These are phyloP conservation scores for Neurospora sp. DNA, from an alignment of 495 filamentous ascomycete genomes.

Conservation along the genomic window DNA sequence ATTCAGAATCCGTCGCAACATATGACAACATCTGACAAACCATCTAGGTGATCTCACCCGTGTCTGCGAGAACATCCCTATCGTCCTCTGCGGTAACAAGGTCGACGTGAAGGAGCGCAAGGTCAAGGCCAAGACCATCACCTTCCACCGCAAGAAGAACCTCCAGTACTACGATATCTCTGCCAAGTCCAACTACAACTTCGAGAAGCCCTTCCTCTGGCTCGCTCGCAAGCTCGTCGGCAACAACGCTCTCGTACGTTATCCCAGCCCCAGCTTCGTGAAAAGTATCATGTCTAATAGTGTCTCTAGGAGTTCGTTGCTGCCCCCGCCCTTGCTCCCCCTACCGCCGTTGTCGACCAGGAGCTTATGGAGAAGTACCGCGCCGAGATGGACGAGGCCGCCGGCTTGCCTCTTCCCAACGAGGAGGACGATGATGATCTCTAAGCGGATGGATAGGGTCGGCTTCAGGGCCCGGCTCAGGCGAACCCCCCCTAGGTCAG, in stretches of 20 bases:
- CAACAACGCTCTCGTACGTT: constrained; percentile 75
- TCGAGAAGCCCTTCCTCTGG: constrained; percentile 99
- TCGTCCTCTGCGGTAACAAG: constrained; percentile 98
- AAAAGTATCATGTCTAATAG: not conserved
- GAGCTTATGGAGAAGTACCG: constrained; percentile 70
- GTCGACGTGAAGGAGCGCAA: constrained; percentile 99
- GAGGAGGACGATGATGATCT: constrained; percentile 75
- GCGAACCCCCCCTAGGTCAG: constrained; percentile 2
- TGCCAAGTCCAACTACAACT: constrained; percentile 99
- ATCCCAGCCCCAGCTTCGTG: not conserved
- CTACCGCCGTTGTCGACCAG: constrained; percentile 79
- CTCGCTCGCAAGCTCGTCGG: constrained; percentile 96
- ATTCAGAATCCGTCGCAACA: not conserved
- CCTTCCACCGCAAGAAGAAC: constrained; percentile 99
- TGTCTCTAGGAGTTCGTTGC: constrained; percentile 84
- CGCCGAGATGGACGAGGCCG: constrained; percentile 79
- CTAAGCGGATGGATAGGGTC: constrained; percentile 23
- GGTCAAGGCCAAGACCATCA: constrained; percentile 99
- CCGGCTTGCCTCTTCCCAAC: constrained; percentile 78
- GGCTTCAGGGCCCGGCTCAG: not conserved
- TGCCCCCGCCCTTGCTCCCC: constrained; percentile 85
- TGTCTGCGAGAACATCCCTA: constrained; percentile 99
- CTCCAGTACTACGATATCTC: constrained; percentile 99
- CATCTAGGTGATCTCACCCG: constrained; percentile 90
- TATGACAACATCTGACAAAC: constrained; percentile 9